Evolutionary conservation across 78 protist species (phyloP).

Genomic region (Reticulomyxa filosa): DNA sequence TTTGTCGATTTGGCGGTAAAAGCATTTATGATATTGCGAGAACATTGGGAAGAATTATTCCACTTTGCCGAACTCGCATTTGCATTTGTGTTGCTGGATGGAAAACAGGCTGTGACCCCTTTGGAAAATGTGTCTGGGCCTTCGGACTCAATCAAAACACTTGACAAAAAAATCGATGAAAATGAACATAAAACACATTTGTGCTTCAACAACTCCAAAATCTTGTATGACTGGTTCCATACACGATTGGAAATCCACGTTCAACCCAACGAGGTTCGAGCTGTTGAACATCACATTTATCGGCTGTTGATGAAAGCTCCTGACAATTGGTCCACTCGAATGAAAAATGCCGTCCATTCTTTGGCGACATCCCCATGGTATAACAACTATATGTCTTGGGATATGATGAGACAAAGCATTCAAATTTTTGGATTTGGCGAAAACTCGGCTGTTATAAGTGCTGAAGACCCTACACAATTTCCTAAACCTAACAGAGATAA

Average conservation of each 20-base stretch:
- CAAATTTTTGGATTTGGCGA: too few species aligned
- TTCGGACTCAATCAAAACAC: too few species aligned
- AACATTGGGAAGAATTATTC: background rate
- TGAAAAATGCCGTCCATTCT: background rate
- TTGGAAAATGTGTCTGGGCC: background rate
- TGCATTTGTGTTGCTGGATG: background rate
- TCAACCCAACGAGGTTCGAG: background rate
- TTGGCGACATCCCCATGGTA: too few species aligned
- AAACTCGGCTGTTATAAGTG: too few species aligned
- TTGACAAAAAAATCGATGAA: too few species aligned
- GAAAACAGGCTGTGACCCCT: background rate
- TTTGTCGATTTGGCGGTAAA: background rate
- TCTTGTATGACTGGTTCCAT: too few species aligned
- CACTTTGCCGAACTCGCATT: background rate
- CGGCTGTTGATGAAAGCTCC: background rate
- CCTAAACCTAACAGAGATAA: too few species aligned
- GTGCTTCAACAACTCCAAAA: too few species aligned
- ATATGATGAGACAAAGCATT: too few species aligned
- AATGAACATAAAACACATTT: background rate
- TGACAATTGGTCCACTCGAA: background rate
- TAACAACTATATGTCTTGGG: too few species aligned
- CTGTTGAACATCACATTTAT: too few species aligned
- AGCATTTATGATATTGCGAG: background rate
- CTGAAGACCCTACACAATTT: too few species aligned
- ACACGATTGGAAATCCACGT: background rate